Base-by-base conservation (phyloP, 192 early-diverging fungal genomes). In the Backusella luteola region DNA sequence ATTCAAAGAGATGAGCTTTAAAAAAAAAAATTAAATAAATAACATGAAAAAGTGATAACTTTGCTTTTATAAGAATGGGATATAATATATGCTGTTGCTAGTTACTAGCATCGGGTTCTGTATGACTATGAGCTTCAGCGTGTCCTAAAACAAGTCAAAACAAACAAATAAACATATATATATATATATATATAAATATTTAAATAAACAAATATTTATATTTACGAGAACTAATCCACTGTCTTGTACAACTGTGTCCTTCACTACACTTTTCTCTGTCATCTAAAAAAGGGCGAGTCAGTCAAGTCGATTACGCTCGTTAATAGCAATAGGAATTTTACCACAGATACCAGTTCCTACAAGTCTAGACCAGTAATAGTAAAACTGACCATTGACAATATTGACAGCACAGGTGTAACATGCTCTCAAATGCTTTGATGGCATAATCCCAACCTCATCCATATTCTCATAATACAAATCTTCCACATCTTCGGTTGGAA, bases 1-100 rank as follows among this genome's bases (percentile, higher is more conserved):
- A 19, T 46, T 32, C 39, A 72, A 44, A 75, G 74, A 67, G 59
- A 75, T 46, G 74, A 75, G 12, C 66, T 75, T 67, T 73, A 73
- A 56, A 6, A 67, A 67, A 67, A 67, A 34, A 2, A 32, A 34
- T 7, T 0, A 67, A 67, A 35, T 35, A 35, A 67, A 67, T 17
- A 67, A 35, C 32, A 67, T 29, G 34, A 67, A 67, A 12, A 67
- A 19, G 1, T 19, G 29, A 35, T 39, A 11, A 8, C 1, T 39
- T 39, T 39, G 38, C 38, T 39, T 32, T 39, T 39, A 39, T 39
- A 39, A 11, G 38, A 44, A n/a, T 21, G 67, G 53, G 53, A 59
- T 59, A 29, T 32, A 29, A 29, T 53, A 21, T 53, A 21, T 21
- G 2, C 2, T 21, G 4, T 21, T 59, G 21, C 3, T 68, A 68